Percentiles rank a stretch among this genome's conserved stretches.
These are phyloP conservation scores for Neonectria magnoliae DNA, from an alignment of 2,329 filamentous ascomycete species.

Conservation along the genomic window DNA sequence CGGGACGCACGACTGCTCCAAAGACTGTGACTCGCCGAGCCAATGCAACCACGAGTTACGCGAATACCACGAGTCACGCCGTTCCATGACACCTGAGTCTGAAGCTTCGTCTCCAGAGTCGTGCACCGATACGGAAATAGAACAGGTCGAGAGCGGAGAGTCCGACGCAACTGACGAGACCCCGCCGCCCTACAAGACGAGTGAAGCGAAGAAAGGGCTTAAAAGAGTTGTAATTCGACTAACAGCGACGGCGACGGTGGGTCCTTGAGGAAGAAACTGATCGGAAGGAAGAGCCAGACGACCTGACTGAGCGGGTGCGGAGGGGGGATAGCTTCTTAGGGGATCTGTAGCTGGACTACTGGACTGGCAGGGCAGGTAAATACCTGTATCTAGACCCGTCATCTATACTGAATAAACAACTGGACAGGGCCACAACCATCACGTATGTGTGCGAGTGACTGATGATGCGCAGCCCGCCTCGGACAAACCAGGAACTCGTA, in stretches of 20 bases:
- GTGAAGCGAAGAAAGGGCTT: slow-evolving; percentile 19
- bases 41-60: slow-evolving; percentile 31
- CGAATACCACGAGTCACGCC: slow-evolving; percentile 11
- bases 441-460: not conserved
- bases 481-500: slow-evolving; percentile 35
- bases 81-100: not conserved
- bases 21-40: slow-evolving; percentile 39
- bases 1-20: slow-evolving; percentile 29
- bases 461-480: not conserved
- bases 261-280: not conserved
- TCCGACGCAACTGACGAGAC: not conserved
- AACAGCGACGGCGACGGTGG: slow-evolving; percentile 1
- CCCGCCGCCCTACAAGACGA: slow-evolving; percentile 6
- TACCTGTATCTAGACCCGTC: not conserved
- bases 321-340: slow-evolving; percentile 1
- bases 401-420: slow-evolving; percentile 3
- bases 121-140: not conserved
- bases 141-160: slow-evolving; percentile 4
- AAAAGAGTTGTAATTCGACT: not conserved
- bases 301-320: not conserved
- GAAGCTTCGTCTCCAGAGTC: not conserved
- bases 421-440: not conserved
- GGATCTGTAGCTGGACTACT: slow-evolving; percentile 1
- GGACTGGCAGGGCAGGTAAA: not conserved
- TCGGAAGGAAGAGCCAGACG: not conserved